Evolutionary conservation across 2,329 filamentous ascomycete species (phyloP), one percentile per base, ranked within the genome.

Genomic region (Leptographium procerum): DNA sequence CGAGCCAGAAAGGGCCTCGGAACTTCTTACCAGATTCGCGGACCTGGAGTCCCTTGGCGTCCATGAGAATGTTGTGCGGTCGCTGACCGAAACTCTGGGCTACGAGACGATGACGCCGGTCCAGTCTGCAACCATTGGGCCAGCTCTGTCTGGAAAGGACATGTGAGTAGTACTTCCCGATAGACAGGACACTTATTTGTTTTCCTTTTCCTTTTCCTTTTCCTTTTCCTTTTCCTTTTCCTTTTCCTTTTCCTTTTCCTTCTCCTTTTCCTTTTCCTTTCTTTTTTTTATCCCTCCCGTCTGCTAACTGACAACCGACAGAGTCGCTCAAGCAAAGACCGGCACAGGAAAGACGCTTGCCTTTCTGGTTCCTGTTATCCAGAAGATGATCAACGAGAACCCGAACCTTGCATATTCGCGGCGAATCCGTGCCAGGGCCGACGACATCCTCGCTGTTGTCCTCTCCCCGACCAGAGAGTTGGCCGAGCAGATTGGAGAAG

Each of bases 301-400:
- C n/a, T 22, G 31, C 47, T 29, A 13, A n/a, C 34, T 24, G n/a
- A 16, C 36, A 33, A 4, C 19, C 11, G 10, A 28, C 34, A 89
- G 87, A 65, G 80, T 97, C 64, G 94, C 92, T 52, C 94, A 97
- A 75, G 94, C 94, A 60, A 96, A 89, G 74, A 99, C 94, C 10
- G 94, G 94, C 69, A 97, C 94, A 4, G 94, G 94, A 69, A 99
- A 99, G 75, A 99, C 94, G 0, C 75, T 97, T 59, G 94, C 89
- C 40, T 99, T 97, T 77, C 79, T 99, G 28, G 74, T 97, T 8
- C 94, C 94, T 55, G 77, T 91, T 9, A 75, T 97, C 56, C 89
- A 96, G 70, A 85, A 85, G 60, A 88, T 96, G 67, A 75, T 95
- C 61, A 70, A 73, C 24, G 73, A 78, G 60, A 82, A 89, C 63